Conservation (phyloP, 1,139 yeast species). For the Suhomyces chickasaworum region DNA sequence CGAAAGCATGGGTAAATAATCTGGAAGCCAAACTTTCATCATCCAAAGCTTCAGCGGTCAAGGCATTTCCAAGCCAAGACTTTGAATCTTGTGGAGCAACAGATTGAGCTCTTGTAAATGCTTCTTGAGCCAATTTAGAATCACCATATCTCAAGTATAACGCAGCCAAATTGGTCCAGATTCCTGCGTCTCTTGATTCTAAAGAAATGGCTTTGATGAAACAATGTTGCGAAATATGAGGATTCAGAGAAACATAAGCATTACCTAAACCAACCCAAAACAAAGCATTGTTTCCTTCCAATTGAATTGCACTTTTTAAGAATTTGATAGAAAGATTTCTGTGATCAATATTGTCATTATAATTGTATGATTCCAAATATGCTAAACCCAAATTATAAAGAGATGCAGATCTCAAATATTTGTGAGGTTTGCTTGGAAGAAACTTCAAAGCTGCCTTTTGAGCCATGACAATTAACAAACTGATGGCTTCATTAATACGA, state of each 20-base stretch:
- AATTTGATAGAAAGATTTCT: constrained; percentile 55
- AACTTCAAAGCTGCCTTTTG: constrained; percentile 29
- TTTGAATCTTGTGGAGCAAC: constrained; percentile 73
- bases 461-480: constrained; percentile 29
- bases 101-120: constrained; percentile 75
- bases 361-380: constrained; percentile 50
- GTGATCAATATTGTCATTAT: constrained; percentile 27
- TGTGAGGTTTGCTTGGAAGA: constrained; percentile 40
- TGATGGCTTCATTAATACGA: constrained; percentile 24
- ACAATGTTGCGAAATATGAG: constrained; percentile 87
- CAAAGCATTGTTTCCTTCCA: constrained; percentile 68
- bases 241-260: constrained; percentile 58
- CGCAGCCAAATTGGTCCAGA: constrained; percentile 85
- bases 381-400: constrained; percentile 74
- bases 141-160: constrained; percentile 73
- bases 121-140: constrained; percentile 67
- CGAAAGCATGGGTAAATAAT: constrained; percentile 75
- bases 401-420: constrained; percentile 58
- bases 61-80: constrained; percentile 91
- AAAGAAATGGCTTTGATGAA: constrained; percentile 78
- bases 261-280: constrained; percentile 87
- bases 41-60: constrained; percentile 63
- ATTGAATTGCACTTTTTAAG: constrained; percentile 66
- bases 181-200: constrained; percentile 64
- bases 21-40: constrained; percentile 52